Percentiles rank a stretch among this genome's conserved stretches.
phyloP scores from a whole-genome alignment of 495 filamentous ascomycete genomes.

The Aspergillus sclerotiicarbonarius region DNA sequence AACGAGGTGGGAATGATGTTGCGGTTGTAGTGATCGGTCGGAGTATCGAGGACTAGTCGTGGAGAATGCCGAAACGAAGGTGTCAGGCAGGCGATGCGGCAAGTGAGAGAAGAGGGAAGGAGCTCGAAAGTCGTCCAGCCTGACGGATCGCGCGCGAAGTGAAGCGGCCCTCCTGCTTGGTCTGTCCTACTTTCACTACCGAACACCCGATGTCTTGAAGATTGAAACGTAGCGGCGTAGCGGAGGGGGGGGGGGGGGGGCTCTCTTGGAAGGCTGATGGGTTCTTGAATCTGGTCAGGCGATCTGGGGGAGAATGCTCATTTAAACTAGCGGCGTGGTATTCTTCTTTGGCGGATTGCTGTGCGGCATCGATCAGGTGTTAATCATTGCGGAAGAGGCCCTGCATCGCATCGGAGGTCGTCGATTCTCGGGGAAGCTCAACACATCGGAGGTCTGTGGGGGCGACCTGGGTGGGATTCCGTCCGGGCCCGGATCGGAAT shows the following conservation, averaged over 20 bases:
- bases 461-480: background rate
- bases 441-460: constrained; percentile 5
- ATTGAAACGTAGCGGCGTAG: constrained; percentile 7
- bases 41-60: background rate
- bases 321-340: too few relatives aligned
- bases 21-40: background rate
- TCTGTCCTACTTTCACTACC: background rate
- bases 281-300: too few relatives aligned
- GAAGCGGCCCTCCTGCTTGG: background rate
- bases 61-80: background rate
- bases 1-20: background rate
- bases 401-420: constrained; percentile 26
- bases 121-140: background rate
- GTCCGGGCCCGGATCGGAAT: background rate
- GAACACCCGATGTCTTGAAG: constrained; percentile 8
- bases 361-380: constrained; percentile 5
- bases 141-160: background rate
- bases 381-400: constrained; percentile 20
- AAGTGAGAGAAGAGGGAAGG: background rate
- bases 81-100: background rate
- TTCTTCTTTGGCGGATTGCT: too few relatives aligned
- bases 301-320: too few relatives aligned
- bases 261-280: too few relatives aligned
- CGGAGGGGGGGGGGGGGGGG: too few relatives aligned
- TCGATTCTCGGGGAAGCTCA: constrained; percentile 3